Percentiles rank a stretch among this genome's conserved stretches.
phyloP scores from a whole-genome alignment of 2,329 filamentous ascomycete genomes.

The Knufia fluminis region DNA sequence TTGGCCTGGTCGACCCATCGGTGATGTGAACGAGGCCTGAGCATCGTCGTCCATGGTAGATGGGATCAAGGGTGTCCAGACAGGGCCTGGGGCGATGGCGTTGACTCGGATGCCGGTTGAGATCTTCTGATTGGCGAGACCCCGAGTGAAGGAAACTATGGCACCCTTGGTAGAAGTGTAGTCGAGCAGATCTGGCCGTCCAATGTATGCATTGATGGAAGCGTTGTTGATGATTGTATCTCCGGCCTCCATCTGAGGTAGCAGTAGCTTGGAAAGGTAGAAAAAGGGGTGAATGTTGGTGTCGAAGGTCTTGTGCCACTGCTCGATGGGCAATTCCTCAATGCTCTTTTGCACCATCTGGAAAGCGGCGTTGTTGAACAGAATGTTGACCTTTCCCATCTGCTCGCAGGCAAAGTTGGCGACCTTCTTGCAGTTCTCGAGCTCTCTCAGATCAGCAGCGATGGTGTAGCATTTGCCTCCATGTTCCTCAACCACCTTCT shows the following conservation, averaged over 20 bases:
- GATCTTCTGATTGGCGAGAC: constrained; percentile 65
- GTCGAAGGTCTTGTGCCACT: constrained; percentile 72
- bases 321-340: constrained; percentile 61
- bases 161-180: constrained; percentile 75
- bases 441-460: constrained; percentile 54
- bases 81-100: constrained; percentile 66
- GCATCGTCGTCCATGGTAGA: constrained; percentile 62
- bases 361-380: constrained; percentile 59
- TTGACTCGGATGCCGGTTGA: constrained; percentile 67
- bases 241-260: constrained; percentile 66
- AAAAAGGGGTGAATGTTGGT: constrained; percentile 78
- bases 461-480: constrained; percentile 58
- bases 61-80: constrained; percentile 69
- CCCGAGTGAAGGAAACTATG: constrained; percentile 69
- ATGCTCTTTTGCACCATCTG: constrained; percentile 68
- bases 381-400: constrained; percentile 62
- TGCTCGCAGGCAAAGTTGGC: constrained; percentile 57
- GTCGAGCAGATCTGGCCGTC: constrained; percentile 69
- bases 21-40: constrained; percentile 61
- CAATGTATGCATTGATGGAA: constrained; percentile 74
- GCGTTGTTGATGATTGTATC: constrained; percentile 77
- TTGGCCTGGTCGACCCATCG: constrained; percentile 69
- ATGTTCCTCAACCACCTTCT: constrained; percentile 57
- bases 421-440: constrained; percentile 59
- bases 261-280: constrained; percentile 66